Evolutionary conservation across 345 rosid genomes (phyloP), one percentile per base, ranked within the genome.

Genomic region (Physaria fendleri): DNA sequence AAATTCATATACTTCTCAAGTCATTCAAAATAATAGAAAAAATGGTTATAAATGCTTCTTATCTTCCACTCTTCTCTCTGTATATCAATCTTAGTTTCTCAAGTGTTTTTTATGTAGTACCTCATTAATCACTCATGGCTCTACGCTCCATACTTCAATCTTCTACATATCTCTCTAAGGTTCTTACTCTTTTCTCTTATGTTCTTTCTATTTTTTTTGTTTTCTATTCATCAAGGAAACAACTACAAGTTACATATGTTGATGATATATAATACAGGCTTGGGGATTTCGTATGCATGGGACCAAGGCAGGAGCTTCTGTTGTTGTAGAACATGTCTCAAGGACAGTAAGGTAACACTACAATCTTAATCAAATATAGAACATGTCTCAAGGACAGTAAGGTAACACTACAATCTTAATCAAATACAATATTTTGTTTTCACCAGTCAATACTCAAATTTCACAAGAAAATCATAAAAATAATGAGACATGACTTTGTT

Each of bases 251-350:
- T 33, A 32, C 53, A 44, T 44, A 3, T 12, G 32, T 21, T 32
- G 8, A 30, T 50, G 42, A 22, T n/a, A 50, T 12, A 40, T 43
- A 16, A 38, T 42, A 43, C 69, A 69, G 74, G 48, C 48, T 39
- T 18, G 52, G 29, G 59, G 64, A 16, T 4, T 39, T 32, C 69
- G 74, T 23, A 39, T 56, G 69, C 58, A 39, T 62, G 74, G 64
- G 64, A 62, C 74, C 24, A 70, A 62, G 7, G 74, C 74, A 23
- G 38, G 32, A 55, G 54, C 64, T 55, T 62, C 59, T 48, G 24
- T 68, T 42, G 62, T 44, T 44, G 56, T 44, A 41, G 67, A 68
- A 43, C 67, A 52, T 60, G 50, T 37, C 27, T 37, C 60, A 1
- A 50, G 56, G 56, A 15, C 13, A 44, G 47, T 38, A 44, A 41